A percentile compares a stretch with the other conserved stretches of the same genome.
Conservation (phyloP, 805 yeast species). For the Debaryomyces hansenii region DNA sequence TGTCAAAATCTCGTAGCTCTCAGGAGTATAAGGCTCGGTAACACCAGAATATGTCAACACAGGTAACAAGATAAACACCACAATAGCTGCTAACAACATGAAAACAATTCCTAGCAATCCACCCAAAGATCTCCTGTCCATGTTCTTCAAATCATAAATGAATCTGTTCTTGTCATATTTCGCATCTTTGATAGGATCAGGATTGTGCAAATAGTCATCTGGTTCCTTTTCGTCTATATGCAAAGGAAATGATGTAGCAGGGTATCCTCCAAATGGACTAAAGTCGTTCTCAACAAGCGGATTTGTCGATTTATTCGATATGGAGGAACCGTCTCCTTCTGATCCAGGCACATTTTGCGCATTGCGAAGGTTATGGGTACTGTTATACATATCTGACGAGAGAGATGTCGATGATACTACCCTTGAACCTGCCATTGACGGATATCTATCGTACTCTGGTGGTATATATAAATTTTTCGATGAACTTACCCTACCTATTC, state of each 20-base stretch:
- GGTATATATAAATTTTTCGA: conserved; percentile 36
- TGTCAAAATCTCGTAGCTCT: conserved; percentile 44
- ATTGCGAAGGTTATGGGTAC: conserved; percentile 4
- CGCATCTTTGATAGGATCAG: conserved; percentile 92
- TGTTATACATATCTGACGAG: conserved; percentile 15
- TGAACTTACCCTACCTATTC: background rate
- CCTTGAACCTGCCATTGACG: conserved; percentile 57
- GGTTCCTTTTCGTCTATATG: conserved; percentile 90
- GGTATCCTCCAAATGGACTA: conserved; percentile 95
- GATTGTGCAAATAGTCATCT: conserved; percentile 93
- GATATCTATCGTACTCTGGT: conserved; percentile 65
- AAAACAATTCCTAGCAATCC: conserved; percentile 61
- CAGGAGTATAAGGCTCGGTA: conserved; percentile 23
- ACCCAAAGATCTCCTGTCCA: conserved; percentile 61
- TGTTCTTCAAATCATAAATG: conserved; percentile 57
- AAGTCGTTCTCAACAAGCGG: conserved; percentile 57
- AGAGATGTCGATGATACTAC: conserved; percentile 49
- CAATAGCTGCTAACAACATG: conserved; percentile 59
- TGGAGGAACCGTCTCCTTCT: conserved; percentile 16
- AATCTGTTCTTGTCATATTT: conserved; percentile 72
- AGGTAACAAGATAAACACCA: conserved; percentile 78
- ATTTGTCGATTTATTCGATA: conserved; percentile 17
- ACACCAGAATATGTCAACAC: conserved; percentile 81
- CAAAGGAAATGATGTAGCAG: conserved; percentile 87
- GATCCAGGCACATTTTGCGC: conserved; percentile 5